Conservation (phyloP, 106 monocot species). For the Apostasia ramifera region DNA sequence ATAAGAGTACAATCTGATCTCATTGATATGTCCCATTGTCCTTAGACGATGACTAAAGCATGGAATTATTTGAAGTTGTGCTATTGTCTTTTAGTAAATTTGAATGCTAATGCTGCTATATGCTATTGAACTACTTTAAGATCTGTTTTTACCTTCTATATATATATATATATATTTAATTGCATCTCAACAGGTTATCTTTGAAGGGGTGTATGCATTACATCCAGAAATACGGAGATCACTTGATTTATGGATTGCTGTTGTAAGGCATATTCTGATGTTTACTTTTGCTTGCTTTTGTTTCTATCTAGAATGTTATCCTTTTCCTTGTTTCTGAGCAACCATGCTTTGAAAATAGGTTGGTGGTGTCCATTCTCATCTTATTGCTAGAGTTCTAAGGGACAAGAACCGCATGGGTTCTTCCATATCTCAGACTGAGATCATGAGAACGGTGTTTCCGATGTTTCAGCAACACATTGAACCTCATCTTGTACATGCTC, state of each 20-base stretch:
- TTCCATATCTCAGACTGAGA: constrained; percentile 73
- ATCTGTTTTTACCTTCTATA: no score
- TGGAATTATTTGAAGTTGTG: no score
- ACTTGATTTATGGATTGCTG: constrained; percentile 96
- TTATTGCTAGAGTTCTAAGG: constrained; percentile 91
- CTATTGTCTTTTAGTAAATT: no score
- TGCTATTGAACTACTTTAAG: no score
- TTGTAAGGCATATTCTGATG: constrained; percentile 50
- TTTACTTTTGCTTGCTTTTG: neutral
- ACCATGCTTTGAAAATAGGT: constrained; percentile 38
- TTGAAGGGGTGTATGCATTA: constrained; percentile 95
- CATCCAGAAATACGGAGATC: constrained; percentile 88
- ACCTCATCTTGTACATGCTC: constrained; percentile 99
- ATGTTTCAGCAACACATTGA: constrained; percentile 95
- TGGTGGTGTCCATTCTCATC: constrained; percentile 99
- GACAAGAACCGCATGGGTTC: constrained; percentile 67
- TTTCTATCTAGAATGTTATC: neutral
- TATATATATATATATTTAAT: neutral
- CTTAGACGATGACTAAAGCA: no score
- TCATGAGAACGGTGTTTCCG: constrained; percentile 97
- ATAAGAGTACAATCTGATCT: no score
- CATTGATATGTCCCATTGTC: no score
- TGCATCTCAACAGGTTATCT: constrained; percentile 59
- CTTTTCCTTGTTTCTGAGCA: neutral
- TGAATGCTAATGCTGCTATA: no score